Evolutionary conservation across 768 basidiomycete species (phyloP), one percentile per base, ranked within the genome.

Genomic region (Mycena polygramma): DNA sequence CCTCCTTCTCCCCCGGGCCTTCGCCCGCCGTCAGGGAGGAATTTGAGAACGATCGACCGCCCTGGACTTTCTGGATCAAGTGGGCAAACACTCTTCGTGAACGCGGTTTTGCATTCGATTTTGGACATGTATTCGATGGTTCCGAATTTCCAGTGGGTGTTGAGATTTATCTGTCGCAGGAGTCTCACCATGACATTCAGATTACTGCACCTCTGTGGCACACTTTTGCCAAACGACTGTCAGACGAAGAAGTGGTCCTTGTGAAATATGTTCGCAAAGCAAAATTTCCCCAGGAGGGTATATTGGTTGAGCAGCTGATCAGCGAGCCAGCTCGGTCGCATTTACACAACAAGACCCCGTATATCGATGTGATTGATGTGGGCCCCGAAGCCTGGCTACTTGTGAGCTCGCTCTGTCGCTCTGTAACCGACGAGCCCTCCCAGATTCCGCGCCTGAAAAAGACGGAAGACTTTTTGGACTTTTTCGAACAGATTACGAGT

Each of bases 211-310:
- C 41, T 5, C 4, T 2, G 4, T 11, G 41, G 41, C 46, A 48
- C 8, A 48, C 86, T 88, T 57, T 41, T 57, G 55, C 55, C 22
- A 57, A 35, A 41, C 37, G 22, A n/a, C 13, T 41, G 55, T 57
- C 55, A 1, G 55, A 57, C 37, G 22, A 57, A 4, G n/a, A 41
- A 24, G 14, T n/a, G 3, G n/a, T 57, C 5, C 39, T 57, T 22
- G 55, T 57, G 37, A 57, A 57, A 57, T 57, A 57, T 24, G 22
- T 24, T 41, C 39, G 39, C 20, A 57, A 57, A 57, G 39, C 37
- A 8, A 57, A 57, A 20, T 57, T 57, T n/a, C 55, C 55, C 11
- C 37, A 24, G 37, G 55, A 57, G 22, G 39, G 37, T 1, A 22
- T 17, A 11, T 8, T 41, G 24, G 55, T 41, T 15, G 9, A 39